A percentile compares a stretch with the other conserved stretches of the same genome.
phyloP scores from a whole-genome alignment of 1,284 basidiomycete genomes.

The Cutaneotrichosporon sp. region DNA sequence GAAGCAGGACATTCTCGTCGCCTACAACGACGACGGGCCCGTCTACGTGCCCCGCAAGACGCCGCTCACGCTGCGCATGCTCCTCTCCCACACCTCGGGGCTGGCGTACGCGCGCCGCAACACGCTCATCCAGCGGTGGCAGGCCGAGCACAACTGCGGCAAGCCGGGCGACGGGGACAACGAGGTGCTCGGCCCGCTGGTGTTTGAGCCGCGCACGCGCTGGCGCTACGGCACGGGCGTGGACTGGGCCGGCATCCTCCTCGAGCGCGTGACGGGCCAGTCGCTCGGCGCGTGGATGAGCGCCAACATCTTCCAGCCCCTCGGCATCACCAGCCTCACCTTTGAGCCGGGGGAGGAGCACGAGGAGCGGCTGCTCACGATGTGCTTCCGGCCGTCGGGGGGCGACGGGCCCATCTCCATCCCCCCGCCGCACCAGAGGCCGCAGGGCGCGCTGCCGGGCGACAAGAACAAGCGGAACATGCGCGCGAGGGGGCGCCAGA shows the following conservation, averaged over 20 bases:
- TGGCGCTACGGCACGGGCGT: conserved; percentile 20
- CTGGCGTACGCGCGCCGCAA: conserved; percentile 11
- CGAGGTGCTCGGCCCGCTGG: conserved; percentile 24
- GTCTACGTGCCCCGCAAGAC: conserved; percentile 30
- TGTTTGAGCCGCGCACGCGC: conserved; percentile 25
- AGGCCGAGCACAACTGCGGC: conserved; percentile 6
- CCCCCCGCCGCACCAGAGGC: conserved; percentile 1
- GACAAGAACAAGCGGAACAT: conserved; percentile 3
- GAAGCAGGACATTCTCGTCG: conserved; percentile 33
- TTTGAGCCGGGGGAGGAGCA: conserved; percentile 35
- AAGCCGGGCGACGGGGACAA: background rate
- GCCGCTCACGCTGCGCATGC: conserved; percentile 40
- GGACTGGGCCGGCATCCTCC: conserved; percentile 27
- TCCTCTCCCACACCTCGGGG: conserved; percentile 39
- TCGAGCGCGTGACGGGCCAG: conserved; percentile 18
- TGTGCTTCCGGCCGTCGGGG: conserved; percentile 8
- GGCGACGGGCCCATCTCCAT: background rate
- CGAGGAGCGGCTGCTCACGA: conserved; percentile 18
- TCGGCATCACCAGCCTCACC: conserved; percentile 34
- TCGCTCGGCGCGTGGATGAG: conserved; percentile 27
- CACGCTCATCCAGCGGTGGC: conserved; percentile 12
- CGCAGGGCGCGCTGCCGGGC: conserved; percentile 4
- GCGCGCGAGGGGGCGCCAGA: background rate
- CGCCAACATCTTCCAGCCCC: conserved; percentile 41
- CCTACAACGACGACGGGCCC: conserved; percentile 33